Evolutionary conservation across 306 rosid genomes (phyloP).

Genomic region (Dryas alaskensis): DNA sequence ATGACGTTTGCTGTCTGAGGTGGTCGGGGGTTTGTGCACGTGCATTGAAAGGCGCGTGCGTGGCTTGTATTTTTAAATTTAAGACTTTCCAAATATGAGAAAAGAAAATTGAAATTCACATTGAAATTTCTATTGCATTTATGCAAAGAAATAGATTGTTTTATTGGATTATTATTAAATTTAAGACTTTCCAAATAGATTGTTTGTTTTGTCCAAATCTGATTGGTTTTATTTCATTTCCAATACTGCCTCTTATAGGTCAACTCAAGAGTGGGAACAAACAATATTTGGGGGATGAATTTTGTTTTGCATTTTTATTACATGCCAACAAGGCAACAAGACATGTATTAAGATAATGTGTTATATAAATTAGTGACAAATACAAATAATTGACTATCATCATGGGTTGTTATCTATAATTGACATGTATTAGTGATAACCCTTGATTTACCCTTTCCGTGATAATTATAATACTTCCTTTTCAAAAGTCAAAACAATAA

Average conservation of each 20-base stretch:
- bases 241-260: neutral
- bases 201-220: neutral
- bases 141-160: slow-evolving; percentile 4
- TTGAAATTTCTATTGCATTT: slow-evolving; percentile 12
- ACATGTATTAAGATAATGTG: too few relatives aligned
- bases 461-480: too few relatives aligned
- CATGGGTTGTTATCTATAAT: neutral
- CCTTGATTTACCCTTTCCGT: too few relatives aligned
- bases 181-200: too few relatives aligned
- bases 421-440: too few relatives aligned
- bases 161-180: neutral
- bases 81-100: neutral
- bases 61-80: neutral
- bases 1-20: neutral
- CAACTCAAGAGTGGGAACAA: slow-evolving; percentile 2
- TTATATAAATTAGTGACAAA: neutral
- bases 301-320: neutral
- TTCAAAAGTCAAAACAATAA: too few relatives aligned
- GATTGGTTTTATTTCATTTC: slow-evolving; percentile 2
- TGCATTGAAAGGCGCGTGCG: slow-evolving; percentile 1
- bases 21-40: neutral
- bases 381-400: neutral
- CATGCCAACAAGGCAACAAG: neutral
- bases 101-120: neutral
- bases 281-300: neutral